Evolutionary conservation across 352 stramenopile genomes (phyloP).

Genomic region (Phytophthora kernoviae): DNA sequence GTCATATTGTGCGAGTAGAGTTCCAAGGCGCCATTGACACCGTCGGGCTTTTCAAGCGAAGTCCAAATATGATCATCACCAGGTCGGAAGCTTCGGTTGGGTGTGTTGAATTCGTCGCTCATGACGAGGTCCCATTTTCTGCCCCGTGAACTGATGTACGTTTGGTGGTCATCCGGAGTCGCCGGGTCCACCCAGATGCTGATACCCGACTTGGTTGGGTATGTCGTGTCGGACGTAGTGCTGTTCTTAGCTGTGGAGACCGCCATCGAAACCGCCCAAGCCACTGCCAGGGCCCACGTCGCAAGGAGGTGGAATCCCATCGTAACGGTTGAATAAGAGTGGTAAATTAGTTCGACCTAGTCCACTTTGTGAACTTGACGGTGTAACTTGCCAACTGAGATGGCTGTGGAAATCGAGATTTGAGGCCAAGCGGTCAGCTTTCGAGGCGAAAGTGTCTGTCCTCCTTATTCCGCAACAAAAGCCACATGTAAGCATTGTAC

Average conservation of each 20-base stretch:
- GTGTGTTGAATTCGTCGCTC: conserved; percentile 94
- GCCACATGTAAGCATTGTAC: no score
- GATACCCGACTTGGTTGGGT: conserved; percentile 48
- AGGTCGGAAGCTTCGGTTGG: conserved; percentile 86
- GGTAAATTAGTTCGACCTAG: no score
- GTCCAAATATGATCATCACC: conserved; percentile 94
- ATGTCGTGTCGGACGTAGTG: conserved; percentile 6
- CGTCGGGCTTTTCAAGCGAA: conserved; percentile 93
- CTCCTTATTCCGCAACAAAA: no score
- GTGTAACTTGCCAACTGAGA: conserved; percentile 36
- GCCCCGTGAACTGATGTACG: conserved; percentile 46
- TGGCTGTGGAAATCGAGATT: background rate
- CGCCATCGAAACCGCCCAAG: background rate
- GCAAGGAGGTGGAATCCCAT: background rate
- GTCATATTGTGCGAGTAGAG: conserved; percentile 90
- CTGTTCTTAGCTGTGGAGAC: conserved; percentile 10
- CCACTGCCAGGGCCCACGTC: background rate
- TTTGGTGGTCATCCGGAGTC: conserved; percentile 34
- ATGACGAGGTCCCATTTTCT: conserved; percentile 75
- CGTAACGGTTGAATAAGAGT: background rate
- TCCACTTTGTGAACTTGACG: conserved; percentile 38
- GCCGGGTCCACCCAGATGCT: conserved; percentile 52
- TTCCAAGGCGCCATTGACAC: conserved; percentile 88
- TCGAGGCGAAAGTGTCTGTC: no score
- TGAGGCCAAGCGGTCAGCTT: conserved; percentile 1